Conservation (phyloP, 2,329 filamentous ascomycete genomes). For the Blastomyces gilchristii region DNA sequence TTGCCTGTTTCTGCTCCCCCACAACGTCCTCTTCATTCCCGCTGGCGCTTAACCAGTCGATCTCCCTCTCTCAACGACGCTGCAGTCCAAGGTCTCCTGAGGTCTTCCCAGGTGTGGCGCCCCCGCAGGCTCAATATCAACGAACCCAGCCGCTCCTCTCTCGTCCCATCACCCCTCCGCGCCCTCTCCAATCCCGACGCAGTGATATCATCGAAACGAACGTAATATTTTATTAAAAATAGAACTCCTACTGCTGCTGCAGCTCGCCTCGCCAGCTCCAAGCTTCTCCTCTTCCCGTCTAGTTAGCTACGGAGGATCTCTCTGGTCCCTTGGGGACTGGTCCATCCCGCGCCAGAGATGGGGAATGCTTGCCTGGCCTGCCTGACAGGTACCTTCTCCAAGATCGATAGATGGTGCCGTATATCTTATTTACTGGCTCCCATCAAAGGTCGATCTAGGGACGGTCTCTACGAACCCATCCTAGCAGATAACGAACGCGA, state of each 20-base stretch:
- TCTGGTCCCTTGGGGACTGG: constrained; percentile 4
- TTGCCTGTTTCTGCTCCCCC: background rate
- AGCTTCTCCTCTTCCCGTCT: background rate
- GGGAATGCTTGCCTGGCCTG: constrained; percentile 34
- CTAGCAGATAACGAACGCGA: constrained; percentile 94
- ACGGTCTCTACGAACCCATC: constrained; percentile 74
- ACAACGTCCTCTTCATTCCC: background rate
- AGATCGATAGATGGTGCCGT: constrained; percentile 36
- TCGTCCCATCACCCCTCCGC: background rate
- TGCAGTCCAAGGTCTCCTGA: background rate
- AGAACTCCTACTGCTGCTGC: background rate
- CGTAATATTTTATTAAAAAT: background rate
- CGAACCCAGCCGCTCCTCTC: background rate
- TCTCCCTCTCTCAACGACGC: background rate
- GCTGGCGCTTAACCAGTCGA: background rate
- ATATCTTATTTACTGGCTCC: constrained; percentile 33
- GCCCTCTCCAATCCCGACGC: background rate
- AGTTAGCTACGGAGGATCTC: constrained; percentile 3
- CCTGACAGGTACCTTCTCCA: constrained; percentile 24
- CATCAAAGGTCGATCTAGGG: constrained; percentile 59
- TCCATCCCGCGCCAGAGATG: constrained; percentile 5
- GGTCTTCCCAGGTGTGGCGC: background rate
- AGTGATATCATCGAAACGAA: background rate
- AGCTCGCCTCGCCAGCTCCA: background rate
- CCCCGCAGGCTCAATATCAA: background rate